Evolutionary conservation across 2,329 filamentous ascomycete species (phyloP).

Genomic region (Pleoardoris graminearum): DNA sequence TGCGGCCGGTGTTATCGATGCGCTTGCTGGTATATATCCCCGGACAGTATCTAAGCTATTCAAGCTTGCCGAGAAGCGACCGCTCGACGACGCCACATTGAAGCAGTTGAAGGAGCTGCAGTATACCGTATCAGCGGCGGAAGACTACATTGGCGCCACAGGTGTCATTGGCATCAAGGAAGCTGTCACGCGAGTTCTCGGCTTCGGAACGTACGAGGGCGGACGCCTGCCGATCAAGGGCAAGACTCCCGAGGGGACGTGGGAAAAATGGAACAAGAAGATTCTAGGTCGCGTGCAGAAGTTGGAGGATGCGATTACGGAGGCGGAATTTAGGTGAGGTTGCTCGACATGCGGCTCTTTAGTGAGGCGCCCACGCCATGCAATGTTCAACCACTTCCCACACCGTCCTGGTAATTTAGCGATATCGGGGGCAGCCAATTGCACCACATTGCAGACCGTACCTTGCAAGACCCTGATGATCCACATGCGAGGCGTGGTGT

Average conservation of each 20-base stretch:
- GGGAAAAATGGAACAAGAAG: conserved; percentile 49
- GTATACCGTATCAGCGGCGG: conserved; percentile 63
- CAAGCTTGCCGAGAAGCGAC: conserved; percentile 50
- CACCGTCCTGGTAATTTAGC: not conserved
- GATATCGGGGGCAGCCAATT: not conserved
- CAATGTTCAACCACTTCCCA: not conserved
- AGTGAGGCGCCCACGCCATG: not conserved
- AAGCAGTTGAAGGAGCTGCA: conserved; percentile 60
- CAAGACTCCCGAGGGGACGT: conserved; percentile 63
- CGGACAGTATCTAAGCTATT: conserved; percentile 63
- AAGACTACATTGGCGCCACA: conserved; percentile 63
- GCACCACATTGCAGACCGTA: not conserved
- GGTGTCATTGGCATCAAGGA: conserved; percentile 70
- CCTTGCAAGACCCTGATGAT: conserved; percentile 1
- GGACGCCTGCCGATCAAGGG: conserved; percentile 62
- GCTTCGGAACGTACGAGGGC: conserved; percentile 62
- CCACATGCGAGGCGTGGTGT: conserved; percentile 10
- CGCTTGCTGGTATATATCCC: conserved; percentile 67
- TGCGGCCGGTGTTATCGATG: conserved; percentile 68
- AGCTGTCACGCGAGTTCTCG: conserved; percentile 61
- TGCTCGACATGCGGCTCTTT: no score
- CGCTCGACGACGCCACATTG: conserved; percentile 42
- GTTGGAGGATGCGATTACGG: conserved; percentile 34
- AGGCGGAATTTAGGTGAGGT: conserved; percentile 23
- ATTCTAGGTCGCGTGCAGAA: conserved; percentile 38